Evolutionary conservation across 2,329 filamentous ascomycete species (phyloP).

Genomic region (Cercospora nicotianae): DNA sequence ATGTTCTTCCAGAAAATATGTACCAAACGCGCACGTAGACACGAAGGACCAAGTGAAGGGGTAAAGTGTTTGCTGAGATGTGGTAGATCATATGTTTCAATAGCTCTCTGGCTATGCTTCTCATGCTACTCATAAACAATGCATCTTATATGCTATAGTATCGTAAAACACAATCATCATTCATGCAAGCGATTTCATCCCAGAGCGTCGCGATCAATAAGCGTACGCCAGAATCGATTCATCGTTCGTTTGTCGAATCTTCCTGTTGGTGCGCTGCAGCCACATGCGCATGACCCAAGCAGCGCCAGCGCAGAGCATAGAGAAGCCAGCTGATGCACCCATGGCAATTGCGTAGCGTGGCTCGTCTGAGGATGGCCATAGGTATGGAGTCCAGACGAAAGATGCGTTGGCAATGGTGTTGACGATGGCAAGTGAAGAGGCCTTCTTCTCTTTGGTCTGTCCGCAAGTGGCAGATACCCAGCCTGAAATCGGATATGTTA

Average conservation of each 20-base stretch:
- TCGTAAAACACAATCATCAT: constrained; percentile 5
- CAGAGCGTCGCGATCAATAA: constrained; percentile 24
- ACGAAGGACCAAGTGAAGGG: not conserved
- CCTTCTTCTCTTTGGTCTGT: constrained; percentile 54
- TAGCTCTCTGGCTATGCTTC: not conserved
- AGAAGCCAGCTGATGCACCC: constrained; percentile 46
- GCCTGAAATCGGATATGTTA: constrained; percentile 40
- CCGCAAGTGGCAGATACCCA: constrained; percentile 49
- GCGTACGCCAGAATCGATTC: constrained; percentile 35
- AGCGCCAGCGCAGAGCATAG: constrained; percentile 45
- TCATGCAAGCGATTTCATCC: not conserved
- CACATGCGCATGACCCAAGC: constrained; percentile 49
- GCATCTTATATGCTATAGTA: not conserved
- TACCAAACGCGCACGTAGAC: not conserved
- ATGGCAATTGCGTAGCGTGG: constrained; percentile 51
- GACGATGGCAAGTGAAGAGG: constrained; percentile 51
- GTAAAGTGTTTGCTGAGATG: not conserved
- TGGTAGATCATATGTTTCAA: not conserved
- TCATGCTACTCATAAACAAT: not conserved
- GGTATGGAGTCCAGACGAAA: constrained; percentile 54
- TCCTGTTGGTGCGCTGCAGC: constrained; percentile 47
- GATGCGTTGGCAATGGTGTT: constrained; percentile 52
- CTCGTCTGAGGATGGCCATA: constrained; percentile 50
- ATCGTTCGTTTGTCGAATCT: constrained; percentile 35
- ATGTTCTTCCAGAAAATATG: too few relatives aligned